phyloP scores from a whole-genome alignment of 2,329 filamentous ascomycete genomes.

The Colletotrichum gigasporum region DNA sequence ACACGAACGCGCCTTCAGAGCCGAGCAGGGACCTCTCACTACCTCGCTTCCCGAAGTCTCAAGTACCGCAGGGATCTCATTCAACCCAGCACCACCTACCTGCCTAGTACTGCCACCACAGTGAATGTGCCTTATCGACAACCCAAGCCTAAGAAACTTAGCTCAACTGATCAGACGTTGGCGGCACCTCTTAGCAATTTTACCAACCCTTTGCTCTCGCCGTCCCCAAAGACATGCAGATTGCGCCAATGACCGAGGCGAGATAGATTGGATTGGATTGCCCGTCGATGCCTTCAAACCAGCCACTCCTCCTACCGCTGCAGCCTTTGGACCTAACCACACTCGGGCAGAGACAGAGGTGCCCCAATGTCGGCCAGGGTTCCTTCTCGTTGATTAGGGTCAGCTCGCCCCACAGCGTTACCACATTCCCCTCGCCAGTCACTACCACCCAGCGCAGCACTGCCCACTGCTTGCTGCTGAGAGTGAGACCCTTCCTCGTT shows the following conservation, averaged over 20 bases:
- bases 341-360: too few species aligned
- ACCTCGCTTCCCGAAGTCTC: background rate
- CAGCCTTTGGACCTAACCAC: too few species aligned
- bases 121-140: too few species aligned
- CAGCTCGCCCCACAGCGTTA: conserved; percentile 5
- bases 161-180: background rate
- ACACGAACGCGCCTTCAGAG: background rate
- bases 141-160: too few species aligned
- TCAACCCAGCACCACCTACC: background rate
- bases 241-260: too few species aligned
- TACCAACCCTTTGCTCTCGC: too few species aligned
- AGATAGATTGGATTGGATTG: too few species aligned
- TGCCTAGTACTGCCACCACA: too few species aligned
- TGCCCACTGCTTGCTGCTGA: conserved; percentile 6
- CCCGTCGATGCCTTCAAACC: background rate
- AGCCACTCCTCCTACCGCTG: background rate
- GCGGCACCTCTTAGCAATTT: too few species aligned
- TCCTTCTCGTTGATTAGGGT: conserved; percentile 9
- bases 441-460: background rate
- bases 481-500: conserved; percentile 15
- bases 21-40: background rate
- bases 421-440: background rate
- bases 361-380: too few species aligned
- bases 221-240: too few species aligned
- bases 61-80: background rate